Evolutionary conservation across 306 rosid genomes (phyloP).

Genomic region (Trichosanthes cucumerina): DNA sequence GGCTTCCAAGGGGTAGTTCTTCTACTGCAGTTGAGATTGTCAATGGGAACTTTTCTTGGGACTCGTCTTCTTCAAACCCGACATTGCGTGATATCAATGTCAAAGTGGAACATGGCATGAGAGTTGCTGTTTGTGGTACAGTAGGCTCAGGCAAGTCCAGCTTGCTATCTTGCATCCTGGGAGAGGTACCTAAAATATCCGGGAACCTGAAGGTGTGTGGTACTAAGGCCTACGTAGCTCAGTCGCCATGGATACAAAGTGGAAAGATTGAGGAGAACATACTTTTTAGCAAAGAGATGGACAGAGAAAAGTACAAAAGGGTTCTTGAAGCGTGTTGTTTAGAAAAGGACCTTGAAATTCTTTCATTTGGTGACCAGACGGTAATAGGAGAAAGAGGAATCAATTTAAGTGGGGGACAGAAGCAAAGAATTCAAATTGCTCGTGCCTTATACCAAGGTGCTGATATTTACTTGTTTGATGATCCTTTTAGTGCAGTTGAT

Average conservation of each 20-base stretch:
- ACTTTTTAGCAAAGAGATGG: slow-evolving; percentile 66
- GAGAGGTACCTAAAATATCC: slow-evolving; percentile 72
- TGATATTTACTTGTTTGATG: slow-evolving; percentile 74
- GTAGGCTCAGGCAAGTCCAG: slow-evolving; percentile 94
- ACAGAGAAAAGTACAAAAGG: slow-evolving; percentile 47
- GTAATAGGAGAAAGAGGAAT: slow-evolving; percentile 81
- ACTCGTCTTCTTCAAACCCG: slow-evolving; percentile 29
- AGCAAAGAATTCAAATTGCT: slow-evolving; percentile 79
- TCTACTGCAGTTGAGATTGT: slow-evolving; percentile 44
- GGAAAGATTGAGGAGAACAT: slow-evolving; percentile 73
- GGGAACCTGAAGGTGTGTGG: slow-evolving; percentile 64
- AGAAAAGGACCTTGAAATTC: slow-evolving; percentile 59
- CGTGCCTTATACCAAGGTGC: slow-evolving; percentile 75
- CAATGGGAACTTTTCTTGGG: slow-evolving; percentile 81
- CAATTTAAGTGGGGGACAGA: slow-evolving; percentile 87
- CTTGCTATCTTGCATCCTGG: slow-evolving; percentile 64
- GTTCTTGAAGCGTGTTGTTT: slow-evolving; percentile 75
- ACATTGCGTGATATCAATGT: slow-evolving; percentile 49
- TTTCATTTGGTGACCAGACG: slow-evolving; percentile 73
- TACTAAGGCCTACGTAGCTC: slow-evolving; percentile 76
- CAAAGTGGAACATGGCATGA: slow-evolving; percentile 43
- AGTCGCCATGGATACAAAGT: slow-evolving; percentile 89
- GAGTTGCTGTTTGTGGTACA: slow-evolving; percentile 79
- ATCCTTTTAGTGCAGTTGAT: slow-evolving; percentile 92
- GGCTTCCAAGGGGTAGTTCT: slow-evolving; percentile 53